Evolutionary conservation across 2,329 filamentous ascomycete genomes (phyloP), one percentile per base, ranked within the genome.

Genomic region (Pseudonectria foliicola): DNA sequence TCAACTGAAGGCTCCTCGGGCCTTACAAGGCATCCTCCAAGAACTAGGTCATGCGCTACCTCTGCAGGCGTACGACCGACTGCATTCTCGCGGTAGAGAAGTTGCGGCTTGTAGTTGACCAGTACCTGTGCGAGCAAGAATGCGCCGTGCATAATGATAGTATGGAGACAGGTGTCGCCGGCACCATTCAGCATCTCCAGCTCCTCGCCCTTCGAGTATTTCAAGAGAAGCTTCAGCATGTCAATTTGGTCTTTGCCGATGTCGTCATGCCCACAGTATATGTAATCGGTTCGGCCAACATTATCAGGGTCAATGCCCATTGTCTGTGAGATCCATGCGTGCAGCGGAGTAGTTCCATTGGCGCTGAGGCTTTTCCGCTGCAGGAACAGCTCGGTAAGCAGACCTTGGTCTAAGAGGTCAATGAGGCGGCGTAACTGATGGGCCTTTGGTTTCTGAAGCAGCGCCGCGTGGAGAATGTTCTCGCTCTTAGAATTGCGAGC

Each of bases 1-100:
- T 24, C 16, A 5, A 18, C 6, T 12, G 3, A 5, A n/a, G 25
- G 11, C 13, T 3, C 24, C 1, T 44, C 21, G 7, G 52, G 55
- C 13, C 44, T 43, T 23, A 39, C 31, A n/a, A 68, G 57, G 28
- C 58, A 57, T 7, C 53, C 48, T 7, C 61, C 57, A 3, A 73
- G 60, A 40, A 70, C 69, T 2, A 59, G 56, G 34, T 83, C 78
- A 33, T 74, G 64, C 0, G 80, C 76, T 31, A 85, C 60, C 48
- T 92, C 85, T 18, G 71, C 67, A 0, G 85, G 81, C 0, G 85
- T 92, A 12, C 75, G 71, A 2, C 86, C 86, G 0, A 83, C 83
- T 0, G 83, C 76, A 46, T 89, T 89, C 55, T 92, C 86, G 14
- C 79, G 73, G 46, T 75, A 70, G 1, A 87, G 61, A 2, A 88